phyloP scores from a whole-genome alignment of 75 land plant genomes.

The Ceratopteris richardii region DNA sequence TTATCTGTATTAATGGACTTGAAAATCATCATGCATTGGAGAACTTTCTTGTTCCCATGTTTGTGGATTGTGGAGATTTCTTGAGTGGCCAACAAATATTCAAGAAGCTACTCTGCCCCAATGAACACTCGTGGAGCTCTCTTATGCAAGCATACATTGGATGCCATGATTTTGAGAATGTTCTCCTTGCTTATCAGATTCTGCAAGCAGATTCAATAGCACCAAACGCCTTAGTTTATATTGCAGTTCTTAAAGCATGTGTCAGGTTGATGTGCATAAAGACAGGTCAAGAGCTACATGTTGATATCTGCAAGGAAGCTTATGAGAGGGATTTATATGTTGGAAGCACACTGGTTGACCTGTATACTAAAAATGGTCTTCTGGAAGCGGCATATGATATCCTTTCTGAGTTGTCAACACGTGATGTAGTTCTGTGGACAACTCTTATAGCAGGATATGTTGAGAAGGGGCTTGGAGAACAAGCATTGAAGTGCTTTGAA shows the following conservation, averaged over 20 bases:
- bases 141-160: not conserved
- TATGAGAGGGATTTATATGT: not conserved
- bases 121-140: not conserved
- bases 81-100: not conserved
- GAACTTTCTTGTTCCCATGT: not conserved
- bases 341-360: slow-evolving; percentile 11
- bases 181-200: not conserved
- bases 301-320: not conserved
- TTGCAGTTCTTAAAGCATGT: slow-evolving; percentile 12
- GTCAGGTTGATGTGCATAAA: not conserved
- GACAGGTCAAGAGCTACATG: slow-evolving; percentile 6
- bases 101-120: not conserved
- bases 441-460: slow-evolving; percentile 14
- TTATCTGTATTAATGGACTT: no score
- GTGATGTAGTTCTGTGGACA: slow-evolving; percentile 8
- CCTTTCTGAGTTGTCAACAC: no score
- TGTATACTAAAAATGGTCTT: slow-evolving; percentile 10
- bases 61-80: not conserved
- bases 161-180: not conserved
- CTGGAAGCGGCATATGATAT: no score
- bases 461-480: slow-evolving; percentile 8
- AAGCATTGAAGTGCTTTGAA: slow-evolving; percentile 8
- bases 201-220: not conserved
- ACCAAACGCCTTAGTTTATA: not conserved
- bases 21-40: no score